A percentile compares a stretch with the other conserved stretches of the same genome.
These are phyloP conservation scores for Alternaria viburni DNA, from an alignment of 2,329 filamentous ascomycete species.

Conservation along the genomic window DNA sequence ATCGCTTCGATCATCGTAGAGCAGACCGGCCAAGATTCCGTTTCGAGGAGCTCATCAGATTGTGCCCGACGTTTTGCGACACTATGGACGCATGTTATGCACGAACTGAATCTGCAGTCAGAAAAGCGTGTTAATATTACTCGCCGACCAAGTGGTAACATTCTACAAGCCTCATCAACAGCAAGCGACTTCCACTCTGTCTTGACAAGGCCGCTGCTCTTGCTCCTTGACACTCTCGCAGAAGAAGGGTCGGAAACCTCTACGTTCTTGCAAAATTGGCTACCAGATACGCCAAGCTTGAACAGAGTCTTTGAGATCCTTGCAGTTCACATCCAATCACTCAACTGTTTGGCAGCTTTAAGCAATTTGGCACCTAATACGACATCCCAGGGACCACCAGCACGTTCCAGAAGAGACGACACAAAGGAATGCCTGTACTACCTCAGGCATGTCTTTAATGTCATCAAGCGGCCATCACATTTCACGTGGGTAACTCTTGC, in stretches of 20 bases:
- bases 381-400: neutral
- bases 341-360: conserved; percentile 33
- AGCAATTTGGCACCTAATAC: conserved; percentile 23
- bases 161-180: conserved; percentile 31
- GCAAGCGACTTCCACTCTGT: conserved; percentile 71
- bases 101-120: conserved; percentile 45
- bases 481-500: conserved; percentile 74
- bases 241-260: conserved; percentile 76
- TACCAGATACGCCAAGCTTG: conserved; percentile 67
- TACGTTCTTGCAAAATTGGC: conserved; percentile 80
- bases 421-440: conserved; percentile 80
- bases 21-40: conserved; percentile 3
- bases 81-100: conserved; percentile 78
- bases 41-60: conserved; percentile 49
- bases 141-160: conserved; percentile 40
- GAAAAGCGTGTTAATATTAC: conserved; percentile 41
- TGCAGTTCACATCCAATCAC: conserved; percentile 37
- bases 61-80: conserved; percentile 73
- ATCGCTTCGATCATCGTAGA: conserved; percentile 69
- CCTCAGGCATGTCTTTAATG: conserved; percentile 73
- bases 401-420: conserved; percentile 60
- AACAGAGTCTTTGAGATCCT: conserved; percentile 54
- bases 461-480: conserved; percentile 72
- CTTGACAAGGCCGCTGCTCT: conserved; percentile 79
- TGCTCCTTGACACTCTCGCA: conserved; percentile 78